phyloP scores from a whole-genome alignment of 2,329 filamentous ascomycete genomes.

The Drechslerella dactyloides region DNA sequence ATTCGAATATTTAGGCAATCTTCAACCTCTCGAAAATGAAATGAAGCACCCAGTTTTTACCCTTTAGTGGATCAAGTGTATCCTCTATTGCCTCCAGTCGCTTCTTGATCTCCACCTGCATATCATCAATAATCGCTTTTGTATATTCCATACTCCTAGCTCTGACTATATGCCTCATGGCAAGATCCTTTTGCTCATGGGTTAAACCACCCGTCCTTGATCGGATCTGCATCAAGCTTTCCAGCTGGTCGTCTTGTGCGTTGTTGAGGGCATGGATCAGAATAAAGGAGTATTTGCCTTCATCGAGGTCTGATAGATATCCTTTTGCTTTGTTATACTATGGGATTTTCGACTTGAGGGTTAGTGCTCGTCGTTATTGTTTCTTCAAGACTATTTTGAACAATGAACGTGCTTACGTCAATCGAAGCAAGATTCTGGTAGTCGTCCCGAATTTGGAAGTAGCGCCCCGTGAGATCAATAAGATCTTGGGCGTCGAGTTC shows the following conservation, averaged over 20 bases:
- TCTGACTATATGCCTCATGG: constrained; percentile 19
- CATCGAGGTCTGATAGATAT: constrained; percentile 14
- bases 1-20: no score
- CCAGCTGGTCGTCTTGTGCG: constrained; percentile 9
- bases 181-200: constrained; percentile 17
- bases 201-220: constrained; percentile 11
- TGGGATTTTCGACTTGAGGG: not conserved
- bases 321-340: constrained; percentile 6
- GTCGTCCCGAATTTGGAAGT: constrained; percentile 11
- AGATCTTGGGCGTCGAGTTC: not conserved
- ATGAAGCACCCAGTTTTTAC: not conserved
- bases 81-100: constrained; percentile 22
- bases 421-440: not conserved
- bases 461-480: not conserved
- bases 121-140: not conserved
- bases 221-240: constrained; percentile 15
- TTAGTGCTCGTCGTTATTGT: not conserved
- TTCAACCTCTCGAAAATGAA: not conserved
- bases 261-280: constrained; percentile 10
- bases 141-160: constrained; percentile 21
- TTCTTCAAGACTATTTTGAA: no score
- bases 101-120: constrained; percentile 9
- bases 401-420: not conserved
- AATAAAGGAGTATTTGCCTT: constrained; percentile 18
- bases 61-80: constrained; percentile 6